Conservation (phyloP, 2,329 filamentous ascomycete species). For the Penicillium sp. region DNA sequence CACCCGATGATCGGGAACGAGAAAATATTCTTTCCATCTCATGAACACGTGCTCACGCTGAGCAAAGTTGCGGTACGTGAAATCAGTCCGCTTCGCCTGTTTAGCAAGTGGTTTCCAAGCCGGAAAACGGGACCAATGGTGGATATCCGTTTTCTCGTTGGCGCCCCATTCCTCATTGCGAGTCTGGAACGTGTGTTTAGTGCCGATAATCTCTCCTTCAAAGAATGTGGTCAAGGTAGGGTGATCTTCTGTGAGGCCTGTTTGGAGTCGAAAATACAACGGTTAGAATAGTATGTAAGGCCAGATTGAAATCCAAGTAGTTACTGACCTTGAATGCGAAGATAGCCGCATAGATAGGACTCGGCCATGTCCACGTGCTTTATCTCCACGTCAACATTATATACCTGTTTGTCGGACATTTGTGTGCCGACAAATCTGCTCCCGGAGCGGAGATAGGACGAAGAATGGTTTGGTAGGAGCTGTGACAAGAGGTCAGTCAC, state of each 20-base stretch:
- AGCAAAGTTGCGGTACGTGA: conserved; percentile 66
- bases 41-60: conserved; percentile 93
- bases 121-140: conserved; percentile 89
- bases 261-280: conserved; percentile 4
- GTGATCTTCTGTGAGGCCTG: conserved; percentile 91
- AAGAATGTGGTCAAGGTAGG: conserved; percentile 98
- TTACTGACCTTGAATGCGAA: conserved; percentile 82
- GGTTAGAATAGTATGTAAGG: conserved; percentile 5
- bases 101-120: conserved; percentile 77
- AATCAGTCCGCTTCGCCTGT: conserved; percentile 61
- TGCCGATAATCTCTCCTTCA: conserved; percentile 95
- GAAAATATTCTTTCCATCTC: conserved; percentile 98
- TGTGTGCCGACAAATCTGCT: conserved; percentile 90
- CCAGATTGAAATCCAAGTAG: not conserved
- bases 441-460: conserved; percentile 81
- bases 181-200: conserved; percentile 91
- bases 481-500: conserved; percentile 39
- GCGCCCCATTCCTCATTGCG: conserved; percentile 89
- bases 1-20: conserved; percentile 92
- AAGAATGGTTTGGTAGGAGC: conserved; percentile 77
- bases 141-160: conserved; percentile 84
- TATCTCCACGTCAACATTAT: conserved; percentile 95
- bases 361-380: conserved; percentile 95
- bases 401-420: conserved; percentile 87
- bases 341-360: conserved; percentile 91